Evolutionary conservation across 805 yeast species (phyloP).

Genomic region (Spathaspora girioi): DNA sequence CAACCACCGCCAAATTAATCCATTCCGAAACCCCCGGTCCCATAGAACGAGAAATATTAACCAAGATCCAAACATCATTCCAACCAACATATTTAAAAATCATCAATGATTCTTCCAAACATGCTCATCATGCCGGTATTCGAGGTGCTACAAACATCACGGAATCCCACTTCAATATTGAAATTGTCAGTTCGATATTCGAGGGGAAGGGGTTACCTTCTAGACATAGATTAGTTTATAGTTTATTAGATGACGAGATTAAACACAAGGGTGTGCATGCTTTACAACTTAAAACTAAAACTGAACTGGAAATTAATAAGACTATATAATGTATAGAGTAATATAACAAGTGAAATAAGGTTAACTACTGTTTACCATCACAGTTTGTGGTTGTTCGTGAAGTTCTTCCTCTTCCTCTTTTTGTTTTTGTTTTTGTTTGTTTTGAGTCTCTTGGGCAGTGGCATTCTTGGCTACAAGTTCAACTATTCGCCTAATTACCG

Average conservation of each 20-base stretch:
- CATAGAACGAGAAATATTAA: slow-evolving; percentile 44
- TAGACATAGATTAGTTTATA: slow-evolving; percentile 76
- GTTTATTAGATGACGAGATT: slow-evolving; percentile 68
- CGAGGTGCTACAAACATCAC: slow-evolving; percentile 64
- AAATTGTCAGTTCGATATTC: slow-evolving; percentile 68
- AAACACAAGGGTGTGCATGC: slow-evolving; percentile 78
- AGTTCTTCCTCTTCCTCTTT: slow-evolving; percentile 1
- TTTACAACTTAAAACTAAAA: slow-evolving; percentile 77
- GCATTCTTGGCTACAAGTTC: slow-evolving; percentile 86
- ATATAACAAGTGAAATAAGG: neutral
- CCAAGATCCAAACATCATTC: slow-evolving; percentile 39
- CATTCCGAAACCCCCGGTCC: slow-evolving; percentile 34
- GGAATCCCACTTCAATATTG: slow-evolving; percentile 82
- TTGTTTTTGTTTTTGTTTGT: slow-evolving; percentile 1
- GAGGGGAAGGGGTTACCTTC: slow-evolving; percentile 61
- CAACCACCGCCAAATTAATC: slow-evolving; percentile 6
- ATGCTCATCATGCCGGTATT: slow-evolving; percentile 82
- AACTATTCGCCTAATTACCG: slow-evolving; percentile 81
- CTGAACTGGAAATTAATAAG: slow-evolving; percentile 27
- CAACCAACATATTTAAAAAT: slow-evolving; percentile 49
- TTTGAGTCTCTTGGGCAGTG: slow-evolving; percentile 52
- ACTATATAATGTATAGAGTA: neutral
- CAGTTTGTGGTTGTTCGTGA: neutral
- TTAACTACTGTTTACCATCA: neutral
- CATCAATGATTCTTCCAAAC: slow-evolving; percentile 81